Evolutionary conservation across 106 monocot species (phyloP).

Genomic region (Allium fistulosum): DNA sequence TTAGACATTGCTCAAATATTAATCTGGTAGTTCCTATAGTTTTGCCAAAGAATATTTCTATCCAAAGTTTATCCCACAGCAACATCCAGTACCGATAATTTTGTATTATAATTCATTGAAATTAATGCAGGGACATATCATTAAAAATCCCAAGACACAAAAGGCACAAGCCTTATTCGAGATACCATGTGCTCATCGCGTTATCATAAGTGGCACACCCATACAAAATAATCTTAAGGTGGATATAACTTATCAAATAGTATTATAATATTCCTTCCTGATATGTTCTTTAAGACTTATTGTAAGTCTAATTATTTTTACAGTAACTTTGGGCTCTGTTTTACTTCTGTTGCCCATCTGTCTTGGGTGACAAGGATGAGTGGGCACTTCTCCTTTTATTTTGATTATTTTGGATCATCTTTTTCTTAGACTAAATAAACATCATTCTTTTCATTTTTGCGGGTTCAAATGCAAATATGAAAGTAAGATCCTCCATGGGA

Average conservation of each 20-base stretch:
- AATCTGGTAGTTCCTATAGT: too few species aligned
- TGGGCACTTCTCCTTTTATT: slow-evolving; percentile 17
- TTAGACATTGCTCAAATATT: too few species aligned
- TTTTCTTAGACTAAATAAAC: background rate
- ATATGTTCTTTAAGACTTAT: background rate
- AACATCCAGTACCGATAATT: too few species aligned
- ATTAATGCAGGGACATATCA: slow-evolving; percentile 67
- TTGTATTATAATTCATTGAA: too few species aligned
- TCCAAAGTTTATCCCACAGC: too few species aligned
- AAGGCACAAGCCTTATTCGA: slow-evolving; percentile 80
- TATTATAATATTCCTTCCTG: background rate
- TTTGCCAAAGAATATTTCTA: too few species aligned
- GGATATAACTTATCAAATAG: background rate
- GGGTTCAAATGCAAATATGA: slow-evolving; percentile 92
- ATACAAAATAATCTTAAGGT: slow-evolving; percentile 98
- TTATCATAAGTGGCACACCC: slow-evolving; percentile 95
- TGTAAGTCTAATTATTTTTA: slow-evolving; percentile 9
- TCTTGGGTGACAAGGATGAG: slow-evolving; percentile 91
- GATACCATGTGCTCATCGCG: slow-evolving; percentile 80
- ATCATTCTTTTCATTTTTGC: slow-evolving; percentile 11
- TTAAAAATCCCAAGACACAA: slow-evolving; percentile 89
- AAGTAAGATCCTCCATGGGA: slow-evolving; percentile 69
- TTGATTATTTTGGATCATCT: background rate
- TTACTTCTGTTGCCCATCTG: slow-evolving; percentile 80
- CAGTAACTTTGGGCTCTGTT: slow-evolving; percentile 98